Evolutionary conservation across 2,329 filamentous ascomycete species (phyloP).

Genomic region (Botryotinia globosa): DNA sequence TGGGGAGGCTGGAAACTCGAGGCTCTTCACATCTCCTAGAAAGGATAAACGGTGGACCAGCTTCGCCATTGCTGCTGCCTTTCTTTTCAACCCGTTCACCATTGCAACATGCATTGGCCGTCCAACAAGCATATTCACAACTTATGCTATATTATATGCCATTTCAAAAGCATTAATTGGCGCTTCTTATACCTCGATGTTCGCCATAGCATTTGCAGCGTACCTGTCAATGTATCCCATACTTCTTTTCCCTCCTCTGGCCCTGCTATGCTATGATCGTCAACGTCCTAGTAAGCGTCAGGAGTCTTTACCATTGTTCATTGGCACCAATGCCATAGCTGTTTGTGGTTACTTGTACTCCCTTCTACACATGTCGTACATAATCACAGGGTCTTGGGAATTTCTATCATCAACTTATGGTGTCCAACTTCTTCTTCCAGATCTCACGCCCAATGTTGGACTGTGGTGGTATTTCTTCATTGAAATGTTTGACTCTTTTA

Average conservation of each 20-base stretch:
- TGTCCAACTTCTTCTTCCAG: slow-evolving; percentile 84
- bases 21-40: slow-evolving; percentile 74
- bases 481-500: slow-evolving; percentile 98
- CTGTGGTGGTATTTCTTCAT: slow-evolving; percentile 99
- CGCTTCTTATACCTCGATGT: slow-evolving; percentile 70
- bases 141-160: slow-evolving; percentile 80
- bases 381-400: slow-evolving; percentile 79
- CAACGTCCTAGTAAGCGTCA: slow-evolving; percentile 33
- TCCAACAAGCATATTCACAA: slow-evolving; percentile 85
- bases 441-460: slow-evolving; percentile 91
- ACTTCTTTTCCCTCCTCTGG: slow-evolving; percentile 77
- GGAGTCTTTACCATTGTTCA: slow-evolving; percentile 49
- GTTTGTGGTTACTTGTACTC: slow-evolving; percentile 55
- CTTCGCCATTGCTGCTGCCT: slow-evolving; percentile 76
- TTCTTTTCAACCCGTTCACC: slow-evolving; percentile 92
- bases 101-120: slow-evolving; percentile 87
- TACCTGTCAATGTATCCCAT: slow-evolving; percentile 92
- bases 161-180: slow-evolving; percentile 77
- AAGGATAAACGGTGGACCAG: slow-evolving; percentile 72
- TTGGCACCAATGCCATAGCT: slow-evolving; percentile 50
- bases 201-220: slow-evolving; percentile 80
- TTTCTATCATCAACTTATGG: slow-evolving; percentile 90
- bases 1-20: slow-evolving; percentile 71
- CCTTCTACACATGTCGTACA: slow-evolving; percentile 68
- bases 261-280: slow-evolving; percentile 76